Evolutionary conservation across 257 asterid species (phyloP).

Genomic region (Euphrasia confusa): DNA sequence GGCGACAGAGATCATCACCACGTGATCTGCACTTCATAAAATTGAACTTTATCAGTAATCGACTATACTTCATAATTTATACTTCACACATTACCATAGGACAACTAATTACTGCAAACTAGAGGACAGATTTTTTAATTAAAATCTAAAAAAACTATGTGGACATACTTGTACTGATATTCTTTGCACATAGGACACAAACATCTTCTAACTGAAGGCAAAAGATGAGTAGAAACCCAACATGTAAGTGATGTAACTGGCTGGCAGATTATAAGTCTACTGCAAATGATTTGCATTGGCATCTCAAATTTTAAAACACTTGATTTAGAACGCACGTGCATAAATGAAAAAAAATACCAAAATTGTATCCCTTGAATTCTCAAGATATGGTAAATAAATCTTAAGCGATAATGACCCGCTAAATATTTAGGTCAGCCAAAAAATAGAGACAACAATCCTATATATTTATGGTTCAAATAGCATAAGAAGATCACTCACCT

Average conservation of each 20-base stretch:
- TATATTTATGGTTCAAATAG: conserved; percentile 15
- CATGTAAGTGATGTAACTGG: conserved; percentile 9
- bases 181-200: conserved; percentile 11
- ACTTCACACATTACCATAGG: conserved; percentile 13
- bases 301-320: conserved; percentile 16
- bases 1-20: conserved; percentile 84
- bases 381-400: conserved; percentile 16
- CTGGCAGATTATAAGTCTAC: conserved; percentile 5
- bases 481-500: conserved; percentile 46
- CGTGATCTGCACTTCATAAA: conserved; percentile 73
- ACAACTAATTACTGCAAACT: conserved; percentile 12
- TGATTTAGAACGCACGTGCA: conserved; percentile 19
- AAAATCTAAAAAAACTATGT: conserved; percentile 12
- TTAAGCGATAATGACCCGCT: background rate
- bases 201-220: background rate
- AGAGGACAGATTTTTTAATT: conserved; percentile 15
- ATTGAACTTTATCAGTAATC: conserved; percentile 29
- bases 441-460: conserved; percentile 12
- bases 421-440: conserved; percentile 21
- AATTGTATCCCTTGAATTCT: conserved; percentile 2
- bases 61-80: conserved; percentile 8
- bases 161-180: conserved; percentile 13
- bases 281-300: background rate
- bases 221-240: conserved; percentile 14
- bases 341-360: conserved; percentile 12